These are phyloP conservation scores for Phlyctochytrium bullatum DNA, from an alignment of 192 early-diverging fungal genomes.

Conservation along the genomic window DNA sequence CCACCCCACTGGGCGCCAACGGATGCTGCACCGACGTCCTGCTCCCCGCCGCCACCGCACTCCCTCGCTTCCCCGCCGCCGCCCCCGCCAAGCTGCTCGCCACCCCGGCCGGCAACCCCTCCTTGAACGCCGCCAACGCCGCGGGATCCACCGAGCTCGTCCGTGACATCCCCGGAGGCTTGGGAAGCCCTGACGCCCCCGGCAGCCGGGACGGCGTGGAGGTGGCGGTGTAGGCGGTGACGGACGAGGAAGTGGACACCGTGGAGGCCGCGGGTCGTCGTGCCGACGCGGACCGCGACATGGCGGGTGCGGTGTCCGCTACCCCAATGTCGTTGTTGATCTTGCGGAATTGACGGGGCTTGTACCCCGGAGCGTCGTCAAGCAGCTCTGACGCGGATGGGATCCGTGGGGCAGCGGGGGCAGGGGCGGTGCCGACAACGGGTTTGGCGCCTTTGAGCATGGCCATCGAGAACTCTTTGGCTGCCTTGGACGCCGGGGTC, in stretches of 20 bases:
- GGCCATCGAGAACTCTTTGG: neutral
- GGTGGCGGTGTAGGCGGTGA: neutral
- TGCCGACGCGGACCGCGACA: too few relatives aligned
- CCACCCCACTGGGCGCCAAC: neutral
- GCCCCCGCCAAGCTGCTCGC: neutral
- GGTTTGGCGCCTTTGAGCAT: neutral
- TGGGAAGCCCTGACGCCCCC: neutral
- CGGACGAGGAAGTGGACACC: neutral
- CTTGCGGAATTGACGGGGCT: too few relatives aligned
- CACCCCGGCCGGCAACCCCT: neutral
- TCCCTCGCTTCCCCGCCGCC: neutral
- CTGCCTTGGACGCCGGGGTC: neutral
- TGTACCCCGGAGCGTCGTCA: too few relatives aligned
- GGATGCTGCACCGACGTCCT: too few relatives aligned
- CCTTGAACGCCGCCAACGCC: neutral
- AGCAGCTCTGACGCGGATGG: neutral
- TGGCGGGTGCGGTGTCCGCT: too few relatives aligned
- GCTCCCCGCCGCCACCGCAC: neutral
- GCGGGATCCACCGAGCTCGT: neutral
- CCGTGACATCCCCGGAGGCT: neutral
- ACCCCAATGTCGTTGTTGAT: too few relatives aligned
- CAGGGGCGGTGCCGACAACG: neutral
- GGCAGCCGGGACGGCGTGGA: neutral
- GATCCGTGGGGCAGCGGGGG: neutral
- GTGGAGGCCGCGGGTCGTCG: neutral